Evolutionary conservation across 495 filamentous ascomycete species (phyloP).

Genomic region (Rostrohypoxylon terebratum): DNA sequence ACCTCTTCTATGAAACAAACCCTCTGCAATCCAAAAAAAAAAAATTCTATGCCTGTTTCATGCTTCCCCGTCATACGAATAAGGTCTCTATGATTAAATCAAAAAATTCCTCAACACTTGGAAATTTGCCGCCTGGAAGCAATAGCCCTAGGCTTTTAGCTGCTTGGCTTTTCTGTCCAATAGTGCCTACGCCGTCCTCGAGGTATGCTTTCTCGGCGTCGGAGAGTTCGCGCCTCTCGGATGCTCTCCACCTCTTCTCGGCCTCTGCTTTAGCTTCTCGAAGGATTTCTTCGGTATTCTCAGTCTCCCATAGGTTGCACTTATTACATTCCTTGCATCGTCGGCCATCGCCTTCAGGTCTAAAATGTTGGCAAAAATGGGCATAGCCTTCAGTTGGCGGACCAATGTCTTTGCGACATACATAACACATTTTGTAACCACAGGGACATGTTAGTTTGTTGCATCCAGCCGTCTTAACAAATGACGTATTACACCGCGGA

Average conservation of each 20-base stretch:
- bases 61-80: constrained; percentile 48
- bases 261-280: constrained; percentile 80
- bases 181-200: constrained; percentile 54
- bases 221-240: constrained; percentile 66
- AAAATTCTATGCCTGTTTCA: constrained; percentile 23
- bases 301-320: constrained; percentile 89
- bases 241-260: constrained; percentile 82
- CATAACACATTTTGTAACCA: constrained; percentile 97
- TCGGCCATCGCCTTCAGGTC: constrained; percentile 74
- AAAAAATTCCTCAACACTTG: constrained; percentile 57
- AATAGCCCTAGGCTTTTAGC: constrained; percentile 44
- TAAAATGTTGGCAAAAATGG: constrained; percentile 96
- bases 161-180: constrained; percentile 23
- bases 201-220: constrained; percentile 62
- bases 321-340: constrained; percentile 81
- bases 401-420: constrained; percentile 75
- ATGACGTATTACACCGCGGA: constrained; percentile 86
- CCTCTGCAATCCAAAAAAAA: neutral
- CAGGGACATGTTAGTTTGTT: constrained; percentile 98
- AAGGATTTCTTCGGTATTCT: constrained; percentile 85
- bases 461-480: constrained; percentile 92
- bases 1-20: constrained; percentile 15
- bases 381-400: constrained; percentile 70
- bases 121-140: constrained; percentile 49
- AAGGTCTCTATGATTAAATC: constrained; percentile 60